Percentiles rank a stretch among this genome's conserved stretches.
Conservation (phyloP, 163 green algal genomes). For the Chlorella variabilis region DNA sequence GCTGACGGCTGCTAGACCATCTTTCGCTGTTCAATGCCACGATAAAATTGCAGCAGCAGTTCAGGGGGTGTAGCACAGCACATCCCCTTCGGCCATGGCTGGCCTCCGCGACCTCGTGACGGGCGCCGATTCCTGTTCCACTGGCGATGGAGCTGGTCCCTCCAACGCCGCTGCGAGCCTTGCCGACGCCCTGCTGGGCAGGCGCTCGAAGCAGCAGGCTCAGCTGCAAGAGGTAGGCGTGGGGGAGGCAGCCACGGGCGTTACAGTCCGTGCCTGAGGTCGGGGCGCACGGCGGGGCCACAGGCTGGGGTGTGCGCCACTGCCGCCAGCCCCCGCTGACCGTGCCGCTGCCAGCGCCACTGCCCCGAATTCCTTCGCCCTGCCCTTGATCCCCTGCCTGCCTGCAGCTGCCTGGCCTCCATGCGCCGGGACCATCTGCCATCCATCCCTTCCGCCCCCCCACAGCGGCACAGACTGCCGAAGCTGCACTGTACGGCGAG, state of each 20-base stretch:
- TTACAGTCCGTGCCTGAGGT: no score
- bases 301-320: no score
- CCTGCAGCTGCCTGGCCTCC: constrained; percentile 57
- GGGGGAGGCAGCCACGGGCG: no score
- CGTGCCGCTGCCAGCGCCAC: no score
- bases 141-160: constrained; percentile 69
- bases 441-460: constrained; percentile 9
- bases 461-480: constrained; percentile 41
- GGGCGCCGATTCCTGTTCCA: constrained; percentile 77
- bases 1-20: no score
- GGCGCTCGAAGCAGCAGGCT: constrained; percentile 75
- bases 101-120: constrained; percentile 80
- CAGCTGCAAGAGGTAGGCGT: constrained; percentile 75
- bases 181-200: constrained; percentile 81
- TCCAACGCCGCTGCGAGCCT: constrained; percentile 83
- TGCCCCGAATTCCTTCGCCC: no score
- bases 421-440: constrained; percentile 1
- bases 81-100: constrained; percentile 43
- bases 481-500: constrained; percentile 47
- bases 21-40: no score
- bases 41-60: no score
- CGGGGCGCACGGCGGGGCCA: no score
- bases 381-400: background rate
- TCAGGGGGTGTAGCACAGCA: no score
- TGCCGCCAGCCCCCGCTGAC: no score